Base-by-base conservation (phyloP, 805 yeast genomes). In the Lipomyces kockii region DNA sequence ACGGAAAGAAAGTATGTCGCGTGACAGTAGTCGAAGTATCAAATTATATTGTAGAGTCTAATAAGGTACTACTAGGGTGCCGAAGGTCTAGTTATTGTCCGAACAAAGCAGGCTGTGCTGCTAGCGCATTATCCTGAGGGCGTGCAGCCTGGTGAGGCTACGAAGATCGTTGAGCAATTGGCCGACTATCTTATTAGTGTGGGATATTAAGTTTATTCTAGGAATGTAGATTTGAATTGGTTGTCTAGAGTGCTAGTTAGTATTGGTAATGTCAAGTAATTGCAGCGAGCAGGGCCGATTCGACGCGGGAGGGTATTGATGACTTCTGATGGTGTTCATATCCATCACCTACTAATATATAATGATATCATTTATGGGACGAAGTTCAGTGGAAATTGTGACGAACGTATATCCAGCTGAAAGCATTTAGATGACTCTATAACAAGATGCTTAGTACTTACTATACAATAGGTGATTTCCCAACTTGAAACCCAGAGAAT, bases 121-220 rank as follows among this genome's bases (percentile, higher is more conserved):
- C 81, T 95, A 74, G 97, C 95, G n/a, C 98, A 95, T 80, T 95
- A 95, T 78, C 95, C 97, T 17, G 86, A 90, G 12, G 93, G 93
- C 64, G 89, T 91, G 58, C 94, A 89, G 79, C 91, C 98, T 39
- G 97, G 97, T 74, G 97, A 91, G 78, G 98, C 98, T 62, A 90
- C 98, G 67, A 87, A 89, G 76, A 90, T 93, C 71, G 97, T 94
- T 65, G 99, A 95, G 80, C 94, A 92, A 77, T 85, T 95, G 82
- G 98, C 97, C 58, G 98, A 95, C 78, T 93, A 95, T 77, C 85
- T 95, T 81, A 92, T 94, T 78, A 83, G 92, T 75, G 94, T 90
- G 63, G 90, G 92, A 67, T 93, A 91, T 80, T 94, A 84, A 73
- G 39, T 12, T 2, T 37, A 37, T 37, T 11, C 17, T 14, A n/a